A percentile compares a stretch with the other conserved stretches of the same genome.
These are phyloP conservation scores for Hevea brasiliensis DNA, from an alignment of 345 rosid species.

Conservation along the genomic window DNA sequence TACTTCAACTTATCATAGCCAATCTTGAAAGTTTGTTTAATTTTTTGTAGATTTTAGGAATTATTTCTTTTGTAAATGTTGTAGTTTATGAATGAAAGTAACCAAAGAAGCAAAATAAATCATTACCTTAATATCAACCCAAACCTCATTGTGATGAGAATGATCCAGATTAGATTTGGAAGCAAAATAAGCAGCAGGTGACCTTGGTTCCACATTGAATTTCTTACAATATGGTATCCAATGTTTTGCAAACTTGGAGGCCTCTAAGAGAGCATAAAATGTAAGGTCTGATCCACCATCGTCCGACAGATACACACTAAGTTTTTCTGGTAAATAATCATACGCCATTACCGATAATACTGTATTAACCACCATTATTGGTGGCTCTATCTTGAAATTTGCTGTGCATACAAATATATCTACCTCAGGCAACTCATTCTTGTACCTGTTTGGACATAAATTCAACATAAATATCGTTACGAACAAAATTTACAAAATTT, in stretches of 20 bases:
- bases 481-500: too few relatives aligned
- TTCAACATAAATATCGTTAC: too few relatives aligned
- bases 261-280: conserved; percentile 59
- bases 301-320: conserved; percentile 66
- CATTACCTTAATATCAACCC: conserved; percentile 19
- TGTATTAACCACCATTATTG: conserved; percentile 63
- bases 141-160: not conserved
- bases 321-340: conserved; percentile 57
- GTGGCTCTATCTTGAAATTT: conserved; percentile 67
- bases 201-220: conserved; percentile 52
- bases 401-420: conserved; percentile 79
- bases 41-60: too few relatives aligned
- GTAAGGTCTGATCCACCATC: conserved; percentile 66
- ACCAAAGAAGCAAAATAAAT: too few relatives aligned
- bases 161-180: not conserved
- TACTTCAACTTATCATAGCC: too few relatives aligned
- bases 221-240: conserved; percentile 71
- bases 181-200: conserved; percentile 55
- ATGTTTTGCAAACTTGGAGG: conserved; percentile 43
- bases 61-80: too few relatives aligned
- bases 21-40: too few relatives aligned
- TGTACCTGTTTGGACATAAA: conserved; percentile 21
- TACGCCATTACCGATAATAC: conserved; percentile 58
- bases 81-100: too few relatives aligned
- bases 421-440: conserved; percentile 44